Base-by-base conservation (phyloP, 2,329 filamentous ascomycete genomes). In the Nigrospora sphaerica region DNA sequence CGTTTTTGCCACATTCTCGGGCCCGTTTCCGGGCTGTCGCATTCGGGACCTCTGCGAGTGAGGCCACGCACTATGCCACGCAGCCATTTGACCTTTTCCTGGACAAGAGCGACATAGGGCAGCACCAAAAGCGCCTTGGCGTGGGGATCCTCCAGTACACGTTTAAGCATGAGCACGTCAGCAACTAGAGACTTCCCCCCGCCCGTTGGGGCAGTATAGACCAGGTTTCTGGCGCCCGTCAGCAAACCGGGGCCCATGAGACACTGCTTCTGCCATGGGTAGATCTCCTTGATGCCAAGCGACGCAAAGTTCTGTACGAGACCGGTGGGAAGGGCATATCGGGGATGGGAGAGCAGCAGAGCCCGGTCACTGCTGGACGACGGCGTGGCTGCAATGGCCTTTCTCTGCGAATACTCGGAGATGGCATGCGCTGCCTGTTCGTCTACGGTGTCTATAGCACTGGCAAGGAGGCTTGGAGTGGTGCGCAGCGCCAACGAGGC, bases 151-250 rank as follows among this genome's bases (percentile, higher is more conserved):
- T 78, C 73, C n/a, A 88, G 69, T 18, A 90, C 71, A 49, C 77
- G 76, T 59, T 85, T 88, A 45, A 90, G 67, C 78, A 90, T 85
- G 43, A 90, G 67, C 28, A 90, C 77, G 57, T 81, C 78, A 47
- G 85, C 85, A 40, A 89, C 84, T 12, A 90, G 72, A 9, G 84
- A 88, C 64, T 90, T 89, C 14, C 86, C 86, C 36, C 86, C 86
- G 5, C 86, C 86, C 0, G 86, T 90, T 0, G 86, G 86, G 9
- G 86, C 86, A 38, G 82, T 86, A 59, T 90, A 91, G n/a, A 90
- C 82, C 11, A 91, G 70, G 54, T 88, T 89, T 51, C 74, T 79
- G 43, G 78, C 70, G 14, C 85, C 85, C 6, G 69, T 62, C 12
- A 91, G 68, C 16, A 89, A 70, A 0, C 85, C 83, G 4, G 78